These are phyloP conservation scores for Boletales sp. DNA, from an alignment of 768 basidiomycete species.

Conservation along the genomic window DNA sequence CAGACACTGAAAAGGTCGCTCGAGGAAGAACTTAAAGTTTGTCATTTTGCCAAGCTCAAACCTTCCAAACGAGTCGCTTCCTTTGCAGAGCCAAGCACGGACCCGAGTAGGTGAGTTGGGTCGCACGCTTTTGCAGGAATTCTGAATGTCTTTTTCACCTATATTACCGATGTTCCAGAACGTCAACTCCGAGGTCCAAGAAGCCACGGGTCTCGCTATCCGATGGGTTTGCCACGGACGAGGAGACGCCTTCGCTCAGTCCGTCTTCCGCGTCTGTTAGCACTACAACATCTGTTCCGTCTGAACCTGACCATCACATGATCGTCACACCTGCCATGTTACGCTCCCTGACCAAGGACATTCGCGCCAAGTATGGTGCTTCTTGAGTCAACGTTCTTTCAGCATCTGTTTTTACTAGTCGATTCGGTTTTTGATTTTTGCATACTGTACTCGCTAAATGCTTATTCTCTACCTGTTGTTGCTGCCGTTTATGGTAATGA, in stretches of 20 bases:
- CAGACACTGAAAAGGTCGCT: slow-evolving; percentile 30
- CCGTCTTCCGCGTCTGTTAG: slow-evolving; percentile 45
- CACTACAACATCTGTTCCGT: slow-evolving; percentile 39
- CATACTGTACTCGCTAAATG: slow-evolving; percentile 5
- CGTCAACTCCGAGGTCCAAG: slow-evolving; percentile 33
- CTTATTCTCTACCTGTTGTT: not conserved
- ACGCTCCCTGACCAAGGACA: slow-evolving; percentile 34
- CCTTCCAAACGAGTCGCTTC: slow-evolving; percentile 45
- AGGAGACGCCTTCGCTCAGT: slow-evolving; percentile 23
- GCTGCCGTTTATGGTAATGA: slow-evolving; percentile 17
- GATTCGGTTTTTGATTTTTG: not conserved
- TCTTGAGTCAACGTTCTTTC: slow-evolving; percentile 1
- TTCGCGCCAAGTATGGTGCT: slow-evolving; percentile 29
- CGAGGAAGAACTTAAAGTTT: slow-evolving; percentile 37
- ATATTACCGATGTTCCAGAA: slow-evolving; percentile 13
- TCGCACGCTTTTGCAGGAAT: slow-evolving; percentile 2
- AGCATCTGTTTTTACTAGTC: slow-evolving; percentile 6
- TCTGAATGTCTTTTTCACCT: not conserved
- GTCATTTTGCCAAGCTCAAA: slow-evolving; percentile 39
- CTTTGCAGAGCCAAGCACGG: slow-evolving; percentile 36
- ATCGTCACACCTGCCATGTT: slow-evolving; percentile 64
- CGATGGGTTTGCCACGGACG: slow-evolving; percentile 29
- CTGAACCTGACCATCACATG: slow-evolving; percentile 30
- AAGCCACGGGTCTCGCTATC: slow-evolving; percentile 42
- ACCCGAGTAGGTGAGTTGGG: slow-evolving; percentile 35